Evolutionary conservation across 148 eudicot species (phyloP), one percentile per base, ranked within the genome.

Genomic region (Chenopodium suecicum): DNA sequence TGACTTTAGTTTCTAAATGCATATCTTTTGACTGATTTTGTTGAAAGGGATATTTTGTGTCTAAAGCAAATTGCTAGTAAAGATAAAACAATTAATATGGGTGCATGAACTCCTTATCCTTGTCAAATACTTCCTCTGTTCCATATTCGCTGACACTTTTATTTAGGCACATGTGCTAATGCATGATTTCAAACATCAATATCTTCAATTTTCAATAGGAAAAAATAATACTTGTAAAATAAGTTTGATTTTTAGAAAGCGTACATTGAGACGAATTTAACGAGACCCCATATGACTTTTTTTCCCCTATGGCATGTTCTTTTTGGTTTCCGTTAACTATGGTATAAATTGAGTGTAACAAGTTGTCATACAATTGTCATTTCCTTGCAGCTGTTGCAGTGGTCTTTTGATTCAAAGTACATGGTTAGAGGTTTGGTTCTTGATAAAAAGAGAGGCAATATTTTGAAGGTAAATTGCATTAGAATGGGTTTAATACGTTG

Each of bases 401-500:
- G 95, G 98, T 85, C 90, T 67, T 94, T 96, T 89, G 98, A 96
- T 80, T 96, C 94, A 97, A 92, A 87, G 29, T 96, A 94, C 86
- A 96, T 96, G 98, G 99, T 96, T 84, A 89, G 99, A 85, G 99
- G 99, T 63, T 86, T 96, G 66, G 99, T 96, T 82, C 95, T 96
- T 81, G 99, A 96, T 80, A 94, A 94, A 80, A 96, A 92, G 90
- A 89, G 98, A 80, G 99, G 99, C 82, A 96, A 96, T 85, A 94
- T 96, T 78, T 81, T 96, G 88, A 96, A 96, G 98, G 99, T 96
- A 79, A 79, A 79, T 78, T 34, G 25, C 16, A 50, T 81, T 27
- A 4, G 70, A 50, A n/a, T 23, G 4, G 54, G 23, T 44, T 70
- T 72, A 31, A 7, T 71, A 13, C 66, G 37, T 77, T 31, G 68